Conservation (phyloP, 495 filamentous ascomycete genomes). For the Aspergillus avenaceus region DNA sequence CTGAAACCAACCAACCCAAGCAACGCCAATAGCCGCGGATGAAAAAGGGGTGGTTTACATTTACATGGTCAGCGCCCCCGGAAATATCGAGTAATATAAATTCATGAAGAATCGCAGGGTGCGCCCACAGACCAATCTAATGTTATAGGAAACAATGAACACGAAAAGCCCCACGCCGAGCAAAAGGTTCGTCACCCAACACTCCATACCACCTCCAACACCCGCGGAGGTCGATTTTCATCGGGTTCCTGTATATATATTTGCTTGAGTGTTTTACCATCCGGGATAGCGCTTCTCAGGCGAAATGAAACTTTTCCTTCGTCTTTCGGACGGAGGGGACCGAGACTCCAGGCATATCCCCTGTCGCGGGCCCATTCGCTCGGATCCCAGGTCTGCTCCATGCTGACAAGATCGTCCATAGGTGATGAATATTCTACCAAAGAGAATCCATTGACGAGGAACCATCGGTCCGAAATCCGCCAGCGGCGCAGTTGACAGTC, state of each 20-base stretch:
- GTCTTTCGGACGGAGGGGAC: background rate
- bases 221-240: background rate
- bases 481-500: constrained; percentile 7
- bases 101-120: no score
- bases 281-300: background rate
- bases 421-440: background rate
- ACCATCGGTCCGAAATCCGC: background rate
- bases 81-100: no score
- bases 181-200: background rate
- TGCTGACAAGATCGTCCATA: background rate
- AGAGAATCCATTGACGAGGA: background rate
- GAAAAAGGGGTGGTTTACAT: no score
- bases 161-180: no score
- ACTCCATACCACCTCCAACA: background rate
- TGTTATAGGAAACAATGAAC: no score
- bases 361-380: background rate
- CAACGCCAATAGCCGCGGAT: no score
- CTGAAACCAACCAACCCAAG: no score
- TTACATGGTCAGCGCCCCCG: no score
- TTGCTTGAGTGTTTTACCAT: background rate
- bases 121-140: no score
- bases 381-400: background rate
- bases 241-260: background rate
- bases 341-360: background rate
- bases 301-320: background rate